These are phyloP conservation scores for Cucumis sativus DNA, from an alignment of 306 rosid genomes.

Conservation along the genomic window DNA sequence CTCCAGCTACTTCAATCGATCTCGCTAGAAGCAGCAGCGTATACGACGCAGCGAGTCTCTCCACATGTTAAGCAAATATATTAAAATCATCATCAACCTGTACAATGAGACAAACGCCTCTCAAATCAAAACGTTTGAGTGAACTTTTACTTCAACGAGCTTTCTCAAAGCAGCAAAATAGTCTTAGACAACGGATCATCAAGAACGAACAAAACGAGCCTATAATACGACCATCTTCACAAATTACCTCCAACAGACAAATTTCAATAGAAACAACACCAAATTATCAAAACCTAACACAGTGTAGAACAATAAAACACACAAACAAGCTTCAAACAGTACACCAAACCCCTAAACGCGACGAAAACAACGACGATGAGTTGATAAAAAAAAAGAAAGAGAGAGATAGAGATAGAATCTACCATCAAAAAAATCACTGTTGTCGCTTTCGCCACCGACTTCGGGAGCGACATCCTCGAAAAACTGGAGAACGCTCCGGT, in stretches of 20 bases:
- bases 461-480: conserved; percentile 50
- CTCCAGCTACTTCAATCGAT: not conserved
- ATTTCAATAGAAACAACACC: not conserved
- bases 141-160: not conserved
- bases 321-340: not conserved
- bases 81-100: not conserved
- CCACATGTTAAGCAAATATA: not conserved
- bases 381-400: too few species aligned
- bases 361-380: not conserved
- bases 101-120: not conserved
- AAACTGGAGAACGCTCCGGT: conserved; percentile 49
- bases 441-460: conserved; percentile 28
- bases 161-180: not conserved
- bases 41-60: not conserved
- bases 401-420: not conserved
- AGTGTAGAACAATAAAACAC: not conserved
- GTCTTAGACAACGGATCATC: not conserved
- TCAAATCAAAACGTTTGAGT: not conserved
- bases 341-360: not conserved
- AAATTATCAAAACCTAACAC: not conserved
- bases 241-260: not conserved
- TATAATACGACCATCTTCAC: not conserved
- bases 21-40: not conserved
- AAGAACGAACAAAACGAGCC: not conserved
- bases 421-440: conserved; percentile 40